Conservation (phyloP, 805 yeast genomes). For the Ogataea salicorniae region DNA sequence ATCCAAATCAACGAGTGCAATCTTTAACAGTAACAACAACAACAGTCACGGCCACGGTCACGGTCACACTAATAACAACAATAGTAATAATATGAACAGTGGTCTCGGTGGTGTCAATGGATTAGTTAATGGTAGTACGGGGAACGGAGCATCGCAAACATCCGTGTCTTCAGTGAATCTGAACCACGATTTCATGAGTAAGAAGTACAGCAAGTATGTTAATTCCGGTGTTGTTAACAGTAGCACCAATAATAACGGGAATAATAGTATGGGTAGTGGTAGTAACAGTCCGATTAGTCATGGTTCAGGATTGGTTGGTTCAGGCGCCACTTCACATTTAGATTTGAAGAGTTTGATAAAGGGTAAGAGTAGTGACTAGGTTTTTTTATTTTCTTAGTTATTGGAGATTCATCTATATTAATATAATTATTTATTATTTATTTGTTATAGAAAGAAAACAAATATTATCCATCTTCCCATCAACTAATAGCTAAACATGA, state of each 20-base stretch:
- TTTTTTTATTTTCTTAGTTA: background rate
- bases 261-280: background rate
- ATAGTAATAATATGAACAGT: background rate
- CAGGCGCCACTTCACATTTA: constrained; percentile 9
- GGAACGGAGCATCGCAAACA: background rate
- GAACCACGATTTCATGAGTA: constrained; percentile 19
- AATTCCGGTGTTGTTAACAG: background rate
- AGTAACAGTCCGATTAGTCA: background rate
- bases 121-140: too few species aligned
- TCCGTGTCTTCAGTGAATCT: background rate
- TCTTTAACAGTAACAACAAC: background rate
- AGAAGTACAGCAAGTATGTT: constrained; percentile 20
- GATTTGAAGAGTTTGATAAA: constrained; percentile 16
- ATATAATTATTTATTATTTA: background rate
- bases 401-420: background rate
- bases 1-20: too few species aligned
- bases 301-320: background rate
- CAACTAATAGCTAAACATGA: too few species aligned
- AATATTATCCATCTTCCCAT: too few species aligned
- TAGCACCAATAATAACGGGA: background rate
- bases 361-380: constrained; percentile 12
- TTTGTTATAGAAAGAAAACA: too few species aligned
- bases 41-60: background rate
- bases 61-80: background rate
- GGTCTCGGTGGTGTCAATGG: background rate